Evolutionary conservation across 2,329 filamentous ascomycete species (phyloP), one percentile per base, ranked within the genome.

Genomic region (Tolypocladium nubicola): DNA sequence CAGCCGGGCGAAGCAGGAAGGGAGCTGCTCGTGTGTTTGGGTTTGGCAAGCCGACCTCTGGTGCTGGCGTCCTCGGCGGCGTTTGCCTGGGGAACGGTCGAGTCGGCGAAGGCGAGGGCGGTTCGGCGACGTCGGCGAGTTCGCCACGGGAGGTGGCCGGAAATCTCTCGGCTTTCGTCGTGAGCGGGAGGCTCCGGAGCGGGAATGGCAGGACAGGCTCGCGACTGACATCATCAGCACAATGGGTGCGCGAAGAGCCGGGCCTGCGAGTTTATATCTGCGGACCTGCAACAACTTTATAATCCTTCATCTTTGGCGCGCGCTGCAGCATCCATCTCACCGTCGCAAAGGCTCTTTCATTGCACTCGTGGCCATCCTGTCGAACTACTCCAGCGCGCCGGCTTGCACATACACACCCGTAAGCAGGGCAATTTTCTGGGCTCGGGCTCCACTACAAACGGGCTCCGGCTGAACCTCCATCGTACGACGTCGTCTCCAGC

Each of bases 1-100:
- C 21, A 16, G 43, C 43, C 13, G 23, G 23, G 23, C 13, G 6
- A 11, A 47, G 14, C 3, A 47, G 23, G 23, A 47, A 8, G 3
- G 19, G 41, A 14, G n/a, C 1, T 11, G 40, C 40, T 13, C 14
- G 14, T 35, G 35, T 60, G 56, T 68, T 57, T 60, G 56, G 16
- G 5, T 21, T 55, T 43, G n/a, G 1, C 21, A 45, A 21, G 21
- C 21, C 30, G 8, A 33, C 30, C 30, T 33, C n/a, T 33, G 8
- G 30, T 5, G 9, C 6, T 33, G 30, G 30, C 30, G 9, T 41
- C 39, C 3, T 21, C 39, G 23, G 5, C 30, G 23, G 45, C 23
- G 45, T 10, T n/a, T n/a, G 45, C 30, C 30, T 35, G 30, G 47
- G n/a, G 30, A 35, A 50, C n/a, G 26, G 19, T 50, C 47, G 41